These are phyloP conservation scores for Picochlorum sp. DNA, from an alignment of 139 green algal genomes.

Conservation along the genomic window DNA sequence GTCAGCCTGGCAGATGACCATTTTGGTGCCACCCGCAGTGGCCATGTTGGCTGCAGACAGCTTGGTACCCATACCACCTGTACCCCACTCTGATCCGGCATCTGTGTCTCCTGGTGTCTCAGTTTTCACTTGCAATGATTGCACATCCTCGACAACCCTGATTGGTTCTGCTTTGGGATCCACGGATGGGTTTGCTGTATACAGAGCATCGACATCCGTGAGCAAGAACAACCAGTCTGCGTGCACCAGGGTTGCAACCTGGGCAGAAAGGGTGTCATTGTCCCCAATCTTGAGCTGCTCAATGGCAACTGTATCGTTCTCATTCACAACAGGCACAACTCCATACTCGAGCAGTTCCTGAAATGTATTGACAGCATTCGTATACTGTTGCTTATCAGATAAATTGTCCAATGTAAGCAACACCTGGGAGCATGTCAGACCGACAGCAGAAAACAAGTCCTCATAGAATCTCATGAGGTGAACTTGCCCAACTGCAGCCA, in stretches of 20 bases:
- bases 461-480: conserved; percentile 94
- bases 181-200: conserved; percentile 66
- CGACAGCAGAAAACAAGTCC: conserved; percentile 75
- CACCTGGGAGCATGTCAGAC: conserved; percentile 76
- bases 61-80: conserved; percentile 92
- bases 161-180: conserved; percentile 47
- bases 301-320: conserved; percentile 89
- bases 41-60: conserved; percentile 85
- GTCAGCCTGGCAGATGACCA: conserved; percentile 57
- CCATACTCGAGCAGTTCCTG: conserved; percentile 68
- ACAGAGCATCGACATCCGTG: conserved; percentile 88
- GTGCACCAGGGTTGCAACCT: conserved; percentile 79
- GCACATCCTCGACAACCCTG: conserved; percentile 67
- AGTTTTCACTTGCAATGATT: conserved; percentile 48
- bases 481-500: conserved; percentile 75
- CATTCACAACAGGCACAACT: conserved; percentile 85
- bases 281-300: conserved; percentile 85
- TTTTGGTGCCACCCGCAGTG: conserved; percentile 70
- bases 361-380: conserved; percentile 86
- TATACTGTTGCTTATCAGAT: conserved; percentile 68
- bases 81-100: conserved; percentile 72
- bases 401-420: conserved; percentile 90
- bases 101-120: conserved; percentile 12
- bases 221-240: conserved; percentile 90
- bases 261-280: conserved; percentile 90